Conservation (phyloP, 169 alveolate genomes). For the Plasmodium coatneyi region DNA sequence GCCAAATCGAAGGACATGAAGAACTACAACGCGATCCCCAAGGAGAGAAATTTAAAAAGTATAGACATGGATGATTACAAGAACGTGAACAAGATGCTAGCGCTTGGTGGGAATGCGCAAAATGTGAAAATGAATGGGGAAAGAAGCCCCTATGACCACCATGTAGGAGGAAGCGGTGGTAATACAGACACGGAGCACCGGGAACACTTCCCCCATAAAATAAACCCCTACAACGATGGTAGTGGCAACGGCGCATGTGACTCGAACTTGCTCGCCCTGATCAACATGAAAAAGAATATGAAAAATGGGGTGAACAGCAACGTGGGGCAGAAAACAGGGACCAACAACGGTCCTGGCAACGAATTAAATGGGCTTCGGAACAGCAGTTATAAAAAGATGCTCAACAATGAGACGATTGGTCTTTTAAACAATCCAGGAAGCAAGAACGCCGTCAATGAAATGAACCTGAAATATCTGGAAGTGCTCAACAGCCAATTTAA, state of each 20-base stretch:
- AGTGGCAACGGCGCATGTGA: neutral
- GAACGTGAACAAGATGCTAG: neutral
- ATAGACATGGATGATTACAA: neutral
- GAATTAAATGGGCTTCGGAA: neutral
- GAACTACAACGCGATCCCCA: neutral
- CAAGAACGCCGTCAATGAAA: slow-evolving; percentile 13
- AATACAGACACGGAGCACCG: neutral
- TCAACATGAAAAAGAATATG: slow-evolving; percentile 24
- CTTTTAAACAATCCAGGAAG: neutral
- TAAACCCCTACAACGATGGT: slow-evolving; percentile 3
- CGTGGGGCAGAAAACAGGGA: neutral
- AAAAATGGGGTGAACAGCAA: neutral
- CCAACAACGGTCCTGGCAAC: neutral
- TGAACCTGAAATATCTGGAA: slow-evolving; percentile 47
- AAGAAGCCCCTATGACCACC: neutral
- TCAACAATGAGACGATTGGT: slow-evolving; percentile 21
- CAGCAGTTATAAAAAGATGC: slow-evolving; percentile 13
- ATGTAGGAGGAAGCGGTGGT: neutral
- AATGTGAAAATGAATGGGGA: neutral
- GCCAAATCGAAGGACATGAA: neutral
- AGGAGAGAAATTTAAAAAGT: neutral
- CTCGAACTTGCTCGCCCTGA: slow-evolving; percentile 10
- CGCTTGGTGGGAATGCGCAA: neutral
- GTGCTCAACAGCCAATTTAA: slow-evolving; percentile 36
- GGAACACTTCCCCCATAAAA: slow-evolving; percentile 7